Evolutionary conservation across 371 early-diverging fungal genomes (phyloP), one percentile per base, ranked within the genome.

Genomic region (Syncephalastrum monosporum): DNA sequence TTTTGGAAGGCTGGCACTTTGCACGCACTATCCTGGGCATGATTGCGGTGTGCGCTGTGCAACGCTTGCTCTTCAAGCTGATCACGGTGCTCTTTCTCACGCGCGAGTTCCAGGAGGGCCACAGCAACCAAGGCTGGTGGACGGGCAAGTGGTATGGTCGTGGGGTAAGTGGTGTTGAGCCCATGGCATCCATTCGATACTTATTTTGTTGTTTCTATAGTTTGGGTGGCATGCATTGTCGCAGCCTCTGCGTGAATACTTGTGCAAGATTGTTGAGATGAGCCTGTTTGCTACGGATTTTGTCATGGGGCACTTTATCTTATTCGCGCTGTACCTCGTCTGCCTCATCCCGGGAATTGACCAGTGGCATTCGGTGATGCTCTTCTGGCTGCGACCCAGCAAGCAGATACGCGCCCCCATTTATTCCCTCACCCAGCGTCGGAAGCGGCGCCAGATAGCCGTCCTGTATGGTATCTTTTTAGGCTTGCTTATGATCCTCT

Each of bases 261-360:
- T 91, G 29, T 90, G 91, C 77, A 94, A 94, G 71, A 82, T 85
- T 38, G 77, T 92, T n/a, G 94, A 94, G 72, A 84, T 89, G 85
- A 84, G 86, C 10, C 65, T 87, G 56, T 94, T 94, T 71, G 79
- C 91, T 5, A 82, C 85, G n/a, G 92, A 93, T 54, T 90, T 91
- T 66, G 66, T 89, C 17, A 62, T 87, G 47, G 86, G 84, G 1
- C 91, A 91, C 53, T 62, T 86, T 47, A 84, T 93, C 14, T 59
- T 90, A 50, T 85, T 91, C 60, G 72, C 84, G 47, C 68, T 91
- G 29, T 83, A 80, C 50, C 63, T 85, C 12, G 69, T 90, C 38
- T 85, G 84, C 47, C 60, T 91, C 27, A 76, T 92, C 19, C 91
- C 89, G 10, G 82, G 82, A 59, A 78, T 88, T 43, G 91, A 92